Evolutionary conservation across 768 basidiomycete species (phyloP), one percentile per base, ranked within the genome.

Genomic region (Amanita jacksonii): DNA sequence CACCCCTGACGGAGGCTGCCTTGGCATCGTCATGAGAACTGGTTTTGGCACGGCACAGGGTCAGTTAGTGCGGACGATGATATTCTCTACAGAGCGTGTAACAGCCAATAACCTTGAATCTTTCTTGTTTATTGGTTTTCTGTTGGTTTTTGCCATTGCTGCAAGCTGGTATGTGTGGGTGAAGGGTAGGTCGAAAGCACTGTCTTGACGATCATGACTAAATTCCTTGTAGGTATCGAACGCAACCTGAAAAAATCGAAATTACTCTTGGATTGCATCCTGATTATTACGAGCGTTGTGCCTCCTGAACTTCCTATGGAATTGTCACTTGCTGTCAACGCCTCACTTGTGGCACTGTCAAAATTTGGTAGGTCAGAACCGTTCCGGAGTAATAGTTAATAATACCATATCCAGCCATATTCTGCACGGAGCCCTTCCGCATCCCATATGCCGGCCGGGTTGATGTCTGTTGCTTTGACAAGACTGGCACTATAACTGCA

Each of bases 221-320:
- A 25, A 23, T 27, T 7, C 28, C 15, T 23, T 34, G 12, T 40
- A 91, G 89, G 92, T 52, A 84, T 97, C 37, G 92, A 96, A 60
- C 72, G 91, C 46, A 81, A 87, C 27, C 69, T 96, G 58, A 92
- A 93, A 61, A 96, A 96, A 66, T 88, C 85, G 18, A 99, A 99
- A 63, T 69, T 99, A 3, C 65, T 99, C 3, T 74, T 98, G 35
- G 94, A 99, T 57, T 98, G 96, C 57, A 80, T 99, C 42, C 69
- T 98, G 28, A 97, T 98, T 57, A 81, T 98, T 52, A 99, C 96
- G 7, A 92, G 88, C 48, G 96, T 98, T 30, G 96, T 98, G 0
- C 96, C 96, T 7, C 94, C 96, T 8, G 96, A 99, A 56, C 61
- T 99, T 34, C 96, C 96, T 1, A 99, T 98, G 96, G 96, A 99